Evolutionary conservation across 106 monocot genomes (phyloP).

Genomic region (Narthecium ossifragum): DNA sequence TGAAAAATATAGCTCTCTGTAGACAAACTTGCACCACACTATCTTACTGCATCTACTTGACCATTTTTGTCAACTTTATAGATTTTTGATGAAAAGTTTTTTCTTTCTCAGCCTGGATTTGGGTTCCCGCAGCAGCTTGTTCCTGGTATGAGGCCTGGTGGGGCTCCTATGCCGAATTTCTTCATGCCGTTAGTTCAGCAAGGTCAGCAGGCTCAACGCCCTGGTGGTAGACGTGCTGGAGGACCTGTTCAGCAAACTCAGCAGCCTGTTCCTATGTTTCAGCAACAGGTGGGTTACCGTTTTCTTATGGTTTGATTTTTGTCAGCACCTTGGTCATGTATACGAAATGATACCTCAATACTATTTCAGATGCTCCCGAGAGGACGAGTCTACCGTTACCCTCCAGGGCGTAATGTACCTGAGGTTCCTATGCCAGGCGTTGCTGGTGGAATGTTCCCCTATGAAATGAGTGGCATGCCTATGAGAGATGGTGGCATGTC

Average conservation of each 20-base stretch:
- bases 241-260: slow-evolving; percentile 66
- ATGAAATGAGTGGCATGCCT: slow-evolving; percentile 29
- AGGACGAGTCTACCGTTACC: slow-evolving; percentile 37
- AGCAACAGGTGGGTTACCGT: slow-evolving; percentile 51
- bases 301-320: neutral
- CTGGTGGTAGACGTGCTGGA: slow-evolving; percentile 63
- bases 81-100: neutral
- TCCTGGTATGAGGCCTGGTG: slow-evolving; percentile 89
- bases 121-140: slow-evolving; percentile 85
- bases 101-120: slow-evolving; percentile 62
- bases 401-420: slow-evolving; percentile 38
- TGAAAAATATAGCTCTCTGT: neutral
- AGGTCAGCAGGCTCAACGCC: slow-evolving; percentile 71
- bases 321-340: neutral
- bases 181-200: slow-evolving; percentile 73
- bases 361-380: slow-evolving; percentile 41
- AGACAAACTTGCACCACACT: too few species aligned
- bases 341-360: too few species aligned
- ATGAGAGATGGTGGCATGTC: slow-evolving; percentile 28
- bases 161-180: slow-evolving; percentile 71
- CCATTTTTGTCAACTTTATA: neutral
- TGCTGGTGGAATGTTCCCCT: slow-evolving; percentile 20
- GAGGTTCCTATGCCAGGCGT: slow-evolving; percentile 26
- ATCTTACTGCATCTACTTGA: too few species aligned
- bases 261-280: slow-evolving; percentile 68